Percentiles rank a stretch among this genome's conserved stretches.
phyloP scores from a whole-genome alignment of 306 rosid species.

The Casuarina cunninghamiana region DNA sequence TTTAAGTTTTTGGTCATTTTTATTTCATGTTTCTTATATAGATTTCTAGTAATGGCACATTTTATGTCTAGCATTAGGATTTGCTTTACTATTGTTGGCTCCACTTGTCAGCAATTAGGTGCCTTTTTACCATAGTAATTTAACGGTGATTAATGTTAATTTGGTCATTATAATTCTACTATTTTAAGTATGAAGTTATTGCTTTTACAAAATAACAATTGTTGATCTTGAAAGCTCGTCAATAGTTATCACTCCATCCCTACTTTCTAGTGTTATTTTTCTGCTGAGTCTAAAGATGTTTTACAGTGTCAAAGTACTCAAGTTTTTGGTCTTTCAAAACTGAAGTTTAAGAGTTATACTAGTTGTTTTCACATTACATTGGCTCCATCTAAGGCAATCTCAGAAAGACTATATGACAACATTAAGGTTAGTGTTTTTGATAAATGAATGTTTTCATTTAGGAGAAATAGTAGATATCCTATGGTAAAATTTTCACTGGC shows the following conservation, averaged over 20 bases:
- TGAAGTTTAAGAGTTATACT: constrained; percentile 61
- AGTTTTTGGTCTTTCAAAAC: constrained; percentile 59
- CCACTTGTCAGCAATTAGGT: constrained; percentile 76
- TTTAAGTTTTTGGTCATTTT: neutral
- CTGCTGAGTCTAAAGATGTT: constrained; percentile 27
- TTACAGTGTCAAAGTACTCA: constrained; percentile 55
- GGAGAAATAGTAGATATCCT: neutral
- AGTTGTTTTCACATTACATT: constrained; percentile 51
- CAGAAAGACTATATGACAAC: constrained; percentile 52
- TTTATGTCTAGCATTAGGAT: constrained; percentile 57
- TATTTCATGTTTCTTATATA: constrained; percentile 24
- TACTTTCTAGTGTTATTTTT: constrained; percentile 20
- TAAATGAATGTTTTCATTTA: neutral
- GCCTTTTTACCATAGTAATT: constrained; percentile 79
- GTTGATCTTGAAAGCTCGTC: constrained; percentile 50
- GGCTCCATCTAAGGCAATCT: constrained; percentile 56
- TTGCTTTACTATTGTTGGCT: constrained; percentile 54
- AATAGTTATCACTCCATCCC: constrained; percentile 39
- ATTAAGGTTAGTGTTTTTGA: constrained; percentile 43
- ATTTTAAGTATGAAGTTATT: constrained; percentile 44
- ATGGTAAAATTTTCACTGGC: constrained; percentile 48
- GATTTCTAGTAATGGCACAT: constrained; percentile 73
- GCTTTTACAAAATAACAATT: constrained; percentile 36
- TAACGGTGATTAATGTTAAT: constrained; percentile 70
- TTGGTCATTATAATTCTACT: constrained; percentile 44